Conservation (phyloP, 2,329 filamentous ascomycete genomes). For the Endoconidiophora laricicola region DNA sequence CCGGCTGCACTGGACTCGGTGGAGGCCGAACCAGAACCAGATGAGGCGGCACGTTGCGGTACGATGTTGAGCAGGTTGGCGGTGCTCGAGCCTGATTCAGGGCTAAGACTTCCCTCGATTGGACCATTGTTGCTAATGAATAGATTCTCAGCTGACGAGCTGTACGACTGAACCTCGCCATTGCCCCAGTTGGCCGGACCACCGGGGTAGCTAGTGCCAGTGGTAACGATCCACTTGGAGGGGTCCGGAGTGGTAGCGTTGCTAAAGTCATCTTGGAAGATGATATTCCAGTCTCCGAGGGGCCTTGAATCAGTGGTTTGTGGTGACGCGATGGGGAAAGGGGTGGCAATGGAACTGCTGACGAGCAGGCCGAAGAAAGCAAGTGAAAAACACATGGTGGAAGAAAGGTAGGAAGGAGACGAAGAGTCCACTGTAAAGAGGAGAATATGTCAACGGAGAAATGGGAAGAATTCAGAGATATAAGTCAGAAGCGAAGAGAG, state of each 20-base stretch:
- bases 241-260: neutral
- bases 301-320: neutral
- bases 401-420: neutral
- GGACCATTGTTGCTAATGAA: slow-evolving; percentile 19
- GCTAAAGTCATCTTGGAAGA: slow-evolving; percentile 20
- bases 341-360: neutral
- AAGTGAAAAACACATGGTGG: neutral
- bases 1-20: slow-evolving; percentile 14
- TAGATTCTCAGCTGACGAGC: slow-evolving; percentile 24
- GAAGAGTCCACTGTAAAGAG: neutral
- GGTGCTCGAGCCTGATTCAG: neutral
- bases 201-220: slow-evolving; percentile 30
- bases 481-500: neutral
- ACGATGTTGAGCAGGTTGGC: slow-evolving; percentile 8
- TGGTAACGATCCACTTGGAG: slow-evolving; percentile 14
- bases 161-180: slow-evolving; percentile 31
- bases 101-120: neutral
- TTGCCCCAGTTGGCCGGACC: slow-evolving; percentile 32
- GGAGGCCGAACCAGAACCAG: neutral
- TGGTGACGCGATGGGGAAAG: neutral
- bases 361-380: neutral
- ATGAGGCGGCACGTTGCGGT: slow-evolving; percentile 1
- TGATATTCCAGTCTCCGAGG: slow-evolving; percentile 9
- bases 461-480: neutral
- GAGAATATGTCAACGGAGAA: neutral